Evolutionary conservation across 2,329 filamentous ascomycete genomes (phyloP), one percentile per base, ranked within the genome.

Genomic region (Fusarium subglutinans): DNA sequence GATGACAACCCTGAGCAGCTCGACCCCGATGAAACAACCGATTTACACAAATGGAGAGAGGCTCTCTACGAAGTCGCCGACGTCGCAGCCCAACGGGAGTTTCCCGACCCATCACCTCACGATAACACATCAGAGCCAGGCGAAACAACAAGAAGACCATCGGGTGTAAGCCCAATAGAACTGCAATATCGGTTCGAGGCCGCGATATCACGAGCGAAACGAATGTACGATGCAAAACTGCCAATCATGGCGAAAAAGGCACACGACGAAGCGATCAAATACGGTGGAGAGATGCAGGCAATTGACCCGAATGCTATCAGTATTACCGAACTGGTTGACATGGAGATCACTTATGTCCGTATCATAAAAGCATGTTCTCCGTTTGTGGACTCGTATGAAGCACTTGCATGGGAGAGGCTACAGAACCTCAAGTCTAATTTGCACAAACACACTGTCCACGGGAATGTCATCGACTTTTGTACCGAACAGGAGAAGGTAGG

Each of bases 211-310:
- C 58, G 58, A 4, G 37, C 67, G 13, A 53, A 53, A 20, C 65
- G 58, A 11, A 58, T 69, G 65, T 37, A 48, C 9, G 33, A 48
- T 15, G 65, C 51, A 2, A 60, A 44, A 10, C 26, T 64, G 17
- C 53, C 67, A 8, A 55, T 48, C 8, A 43, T 69, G 15, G 67
- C 67, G 1, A 70, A 70, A 26, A 70, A 58, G 22, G 65, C 67
- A 24, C 43, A 70, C 12, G 67, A 64, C 5, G 60, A 70, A 28
- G 66, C 66, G 6, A 51, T 65, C 18, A 18, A 65, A 22, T 50
- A 70, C 13, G 24, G 41, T 2, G 35, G 20, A 30, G 38, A 60
- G 12, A 58, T 69, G 26, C 58, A 54, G 15, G 37, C 45, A 12
- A 26, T 43, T 10, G 66, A 60, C 3, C 22, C 28, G 4, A 22